A percentile compares a stretch with the other conserved stretches of the same genome.
These are phyloP conservation scores for Dispira parvispora DNA, from an alignment of 192 early-diverging fungal species.

Conservation along the genomic window DNA sequence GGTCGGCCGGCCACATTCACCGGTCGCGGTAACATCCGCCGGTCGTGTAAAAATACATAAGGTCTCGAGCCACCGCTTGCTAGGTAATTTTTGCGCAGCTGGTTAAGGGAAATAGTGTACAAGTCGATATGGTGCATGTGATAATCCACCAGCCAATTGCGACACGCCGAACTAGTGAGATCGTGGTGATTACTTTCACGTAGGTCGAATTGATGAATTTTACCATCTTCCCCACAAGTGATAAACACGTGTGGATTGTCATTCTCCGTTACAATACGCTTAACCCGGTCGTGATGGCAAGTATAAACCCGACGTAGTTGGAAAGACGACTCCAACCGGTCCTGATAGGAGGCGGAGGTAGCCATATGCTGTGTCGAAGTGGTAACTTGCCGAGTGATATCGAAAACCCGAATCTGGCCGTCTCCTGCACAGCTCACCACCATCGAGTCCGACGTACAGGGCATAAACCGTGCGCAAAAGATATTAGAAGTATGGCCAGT, in stretches of 20 bases:
- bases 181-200: slow-evolving; percentile 16
- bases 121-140: slow-evolving; percentile 23
- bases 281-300: slow-evolving; percentile 31
- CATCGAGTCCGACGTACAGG: slow-evolving; percentile 31
- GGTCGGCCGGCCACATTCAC: not conserved
- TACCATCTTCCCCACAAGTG: slow-evolving; percentile 40
- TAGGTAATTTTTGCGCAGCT: slow-evolving; percentile 29
- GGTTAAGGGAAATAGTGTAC: slow-evolving; percentile 30
- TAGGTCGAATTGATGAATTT: slow-evolving; percentile 38
- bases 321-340: slow-evolving; percentile 13
- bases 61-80: slow-evolving; percentile 35
- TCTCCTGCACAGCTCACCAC: slow-evolving; percentile 49
- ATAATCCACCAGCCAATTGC: slow-evolving; percentile 28
- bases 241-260: slow-evolving; percentile 32
- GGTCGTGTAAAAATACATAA: slow-evolving; percentile 10
- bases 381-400: slow-evolving; percentile 14
- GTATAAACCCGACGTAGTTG: slow-evolving; percentile 25
- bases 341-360: not conserved
- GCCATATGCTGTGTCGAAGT: not conserved
- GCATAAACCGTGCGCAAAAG: slow-evolving; percentile 57
- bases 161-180: slow-evolving; percentile 2
- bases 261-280: slow-evolving; percentile 26
- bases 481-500: slow-evolving; percentile 62
- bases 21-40: slow-evolving; percentile 17
- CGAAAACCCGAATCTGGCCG: slow-evolving; percentile 35